A percentile compares a stretch with the other conserved stretches of the same genome.
Conservation (phyloP, 768 basidiomycete species). For the Pisolithus marmoratus region DNA sequence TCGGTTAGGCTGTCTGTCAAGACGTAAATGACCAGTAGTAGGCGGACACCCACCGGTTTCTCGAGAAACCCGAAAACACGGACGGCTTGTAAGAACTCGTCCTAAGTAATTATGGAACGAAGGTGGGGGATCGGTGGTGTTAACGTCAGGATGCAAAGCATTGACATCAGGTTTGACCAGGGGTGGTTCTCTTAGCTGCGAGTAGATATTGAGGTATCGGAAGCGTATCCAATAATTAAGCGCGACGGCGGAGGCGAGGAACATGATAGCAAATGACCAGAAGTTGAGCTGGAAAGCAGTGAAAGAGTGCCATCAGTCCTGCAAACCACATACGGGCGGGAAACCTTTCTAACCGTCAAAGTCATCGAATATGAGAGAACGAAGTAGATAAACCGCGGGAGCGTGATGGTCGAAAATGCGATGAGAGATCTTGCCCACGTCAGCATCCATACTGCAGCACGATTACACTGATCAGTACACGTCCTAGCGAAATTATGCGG, state of each 20-base stretch:
- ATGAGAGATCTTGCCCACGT: conserved; percentile 73
- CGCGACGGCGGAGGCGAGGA: conserved; percentile 57
- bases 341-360: conserved; percentile 53
- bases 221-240: conserved; percentile 84
- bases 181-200: conserved; percentile 74
- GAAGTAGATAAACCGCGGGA: conserved; percentile 74
- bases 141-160: conserved; percentile 89
- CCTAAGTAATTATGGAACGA: conserved; percentile 94
- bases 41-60: conserved; percentile 66
- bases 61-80: conserved; percentile 96
- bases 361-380: conserved; percentile 86
- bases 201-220: conserved; percentile 71
- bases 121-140: conserved; percentile 62
- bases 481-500: neutral
- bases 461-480: conserved; percentile 1
- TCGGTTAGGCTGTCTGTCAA: neutral
- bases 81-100: conserved; percentile 95
- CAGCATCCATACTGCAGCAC: conserved; percentile 64
- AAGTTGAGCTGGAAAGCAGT: conserved; percentile 70
- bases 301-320: conserved; percentile 4
- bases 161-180: conserved; percentile 78
- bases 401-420: conserved; percentile 74
- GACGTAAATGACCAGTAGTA: neutral
- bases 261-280: conserved; percentile 81
- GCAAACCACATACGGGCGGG: neutral